Conservation (phyloP, 2,329 filamentous ascomycete genomes). For the Aspergillus tamarii region DNA sequence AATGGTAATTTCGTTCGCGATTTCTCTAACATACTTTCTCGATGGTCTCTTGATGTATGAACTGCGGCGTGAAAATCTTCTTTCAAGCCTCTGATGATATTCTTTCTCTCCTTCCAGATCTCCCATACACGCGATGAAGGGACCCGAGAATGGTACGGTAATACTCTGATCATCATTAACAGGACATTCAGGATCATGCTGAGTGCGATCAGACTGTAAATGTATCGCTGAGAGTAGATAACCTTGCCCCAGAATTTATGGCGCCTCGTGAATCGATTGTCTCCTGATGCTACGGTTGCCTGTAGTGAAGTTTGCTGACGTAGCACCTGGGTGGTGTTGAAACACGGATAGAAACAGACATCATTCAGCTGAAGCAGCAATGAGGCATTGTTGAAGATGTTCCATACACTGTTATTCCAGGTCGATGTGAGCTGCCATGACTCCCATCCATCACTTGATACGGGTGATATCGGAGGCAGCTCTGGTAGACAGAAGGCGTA, state of each 20-base stretch:
- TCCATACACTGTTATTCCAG: constrained; percentile 37
- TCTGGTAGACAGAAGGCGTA: constrained; percentile 38
- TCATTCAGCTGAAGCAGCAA: constrained; percentile 26
- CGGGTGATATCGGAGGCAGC: constrained; percentile 23
- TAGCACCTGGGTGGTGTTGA: constrained; percentile 33
- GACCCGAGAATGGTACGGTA: constrained; percentile 29
- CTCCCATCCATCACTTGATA: constrained; percentile 33
- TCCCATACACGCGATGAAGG: constrained; percentile 28
- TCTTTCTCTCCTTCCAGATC: constrained; percentile 29
- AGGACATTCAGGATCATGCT: constrained; percentile 30
- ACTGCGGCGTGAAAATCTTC: constrained; percentile 14
- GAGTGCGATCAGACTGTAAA: constrained; percentile 32
- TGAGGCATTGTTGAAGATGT: constrained; percentile 27
- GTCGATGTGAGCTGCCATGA: constrained; percentile 25
- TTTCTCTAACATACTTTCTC: background rate
- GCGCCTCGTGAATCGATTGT: constrained; percentile 12
- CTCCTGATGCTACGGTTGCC: constrained; percentile 15
- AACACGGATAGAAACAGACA: constrained; percentile 39
- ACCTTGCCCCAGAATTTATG: constrained; percentile 21
- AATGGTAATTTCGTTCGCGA: background rate
- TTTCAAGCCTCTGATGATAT: constrained; percentile 25
- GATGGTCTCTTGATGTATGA: background rate
- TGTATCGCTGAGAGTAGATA: constrained; percentile 30
- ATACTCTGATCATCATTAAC: constrained; percentile 26
- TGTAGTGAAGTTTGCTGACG: constrained; percentile 26